Evolutionary conservation across 2,329 filamentous ascomycete genomes (phyloP), one percentile per base, ranked within the genome.

Genomic region (Arthrobotrys conoides): DNA sequence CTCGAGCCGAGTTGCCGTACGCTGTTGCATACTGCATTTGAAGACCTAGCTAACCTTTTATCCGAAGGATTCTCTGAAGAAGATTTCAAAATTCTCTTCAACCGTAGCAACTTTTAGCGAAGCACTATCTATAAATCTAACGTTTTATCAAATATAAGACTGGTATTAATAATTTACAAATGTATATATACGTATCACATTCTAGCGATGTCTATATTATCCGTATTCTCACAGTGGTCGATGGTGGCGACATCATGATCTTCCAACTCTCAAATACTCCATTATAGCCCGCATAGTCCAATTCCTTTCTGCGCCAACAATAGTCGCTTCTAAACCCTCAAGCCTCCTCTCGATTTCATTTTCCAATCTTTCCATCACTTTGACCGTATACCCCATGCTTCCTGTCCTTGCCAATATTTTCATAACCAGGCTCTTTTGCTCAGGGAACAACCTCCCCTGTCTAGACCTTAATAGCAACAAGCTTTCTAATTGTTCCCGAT

Each of bases 351-450:
- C 67, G 16, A 71, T 71, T 51, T 48, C 67, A 65, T 30, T 49
- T 51, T 71, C 67, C 30, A 71, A 46, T 27, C 46, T 16, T n/a
- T 71, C 44, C 27, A 41, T 49, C 2, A 63, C 33, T 24, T 49
- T 51, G 2, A 71, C 44, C 1, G 67, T 63, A 30, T 71, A 71
- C 27, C 57, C 67, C 53, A 49, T 49, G 22, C 67, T 71, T 24
- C 55, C 41, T 12, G 67, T 36, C 8, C 41, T 71, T 22, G 38
- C 44, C 24, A 71, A 36, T 33, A 61, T 46, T n/a, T 51, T 71
- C 67, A 71, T 71, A 22, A 51, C 55, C 10, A 71, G 27, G 30
- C 14, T 48, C 44, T 71, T 71, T 46, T 71, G 67, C 24, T 71
- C 67, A 3, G 24, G 38, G 24, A 57, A 41, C 63, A 71, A 63